Evolutionary conservation across 169 alveolate species (phyloP), one percentile per base, ranked within the genome.

Genomic region (Blepharisma undulans): DNA sequence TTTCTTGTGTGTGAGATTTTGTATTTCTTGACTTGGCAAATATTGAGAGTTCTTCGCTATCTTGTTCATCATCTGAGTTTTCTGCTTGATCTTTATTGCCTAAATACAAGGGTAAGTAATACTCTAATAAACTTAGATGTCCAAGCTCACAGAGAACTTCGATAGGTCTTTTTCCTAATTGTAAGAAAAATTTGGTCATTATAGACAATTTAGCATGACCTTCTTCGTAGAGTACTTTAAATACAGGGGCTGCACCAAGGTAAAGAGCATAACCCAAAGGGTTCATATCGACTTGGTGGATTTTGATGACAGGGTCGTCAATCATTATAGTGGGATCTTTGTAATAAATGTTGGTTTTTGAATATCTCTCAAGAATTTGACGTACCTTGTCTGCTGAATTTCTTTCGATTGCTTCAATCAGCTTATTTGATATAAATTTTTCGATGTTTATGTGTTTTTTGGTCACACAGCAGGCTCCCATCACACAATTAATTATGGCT

Each of bases 101-200:
- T 29, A 86, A 61, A 32, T 29, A 86, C 7, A 86, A 59, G 8
- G 91, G 91, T 19, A 86, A 36, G 91, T 86, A 86, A 48, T 22
- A 27, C 72, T 60, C 29, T 21, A 86, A 85, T 29, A 86, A 22
- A 33, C 72, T 27, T 22, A 22, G 22, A 71, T 71, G 84, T 3
- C 91, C 91, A 27, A 30, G 80, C 72, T 86, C 91, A 34, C 91
- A 86, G 0, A 86, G 29, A 14, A 86, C 36, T n/a, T 86, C 80
- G 36, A 86, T 86, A 12, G 91, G 91, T 21, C 72, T 60, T 60
- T 86, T 86, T 21, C 84, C 72, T 33, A 48, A n/a, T 34, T 33
- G 32, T 4, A 30, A 22, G 30, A 25, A 60, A 72, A 82, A 48
- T 10, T 82, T 34, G 8, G 34, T 82, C 89, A 82, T 82, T 60